Base-by-base conservation (phyloP, 2,329 filamentous ascomycete genomes). In the Colletotrichum filicis region DNA sequence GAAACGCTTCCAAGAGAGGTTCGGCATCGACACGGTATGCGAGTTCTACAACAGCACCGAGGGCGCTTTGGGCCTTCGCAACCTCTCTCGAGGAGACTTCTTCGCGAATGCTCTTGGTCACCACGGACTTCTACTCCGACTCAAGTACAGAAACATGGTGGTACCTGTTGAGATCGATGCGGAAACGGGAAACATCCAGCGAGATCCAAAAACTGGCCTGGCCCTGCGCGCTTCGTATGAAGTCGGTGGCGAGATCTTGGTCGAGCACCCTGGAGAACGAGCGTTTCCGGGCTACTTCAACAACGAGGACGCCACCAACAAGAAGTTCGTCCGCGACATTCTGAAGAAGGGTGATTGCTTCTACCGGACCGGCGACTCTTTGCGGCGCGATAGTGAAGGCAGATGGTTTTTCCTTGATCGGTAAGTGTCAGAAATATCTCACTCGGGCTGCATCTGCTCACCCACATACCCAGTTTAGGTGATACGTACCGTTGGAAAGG, bases 21-120 rank as follows among this genome's bases (percentile, higher is more conserved):
- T 73, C 2, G 60, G 87, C 64, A 88, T 93, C 75, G 82, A 86
- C 14, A 87, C 88, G 32, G 89, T 95, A 2, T 85, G 84, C 73
- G 93, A 95, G 80, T 95, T 95, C 82, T 95, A 94, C 86, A 93
- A 92, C 79, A 93, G 91, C 71, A 94, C 92, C 1, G 93, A 95
- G 81, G 92, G 93, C 35, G 86, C 94, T 62, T 88, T 95, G 76
- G 80, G 81, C 0, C 83, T 95, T 11, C 81, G 90, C 68, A 93
- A 93, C 77, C 80, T 86, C 26, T 89, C 88, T 66, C 84, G 86
- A 65, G 89, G 92, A 1, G 90, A 91, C 28, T 95, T 91, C 79
- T 85, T 88, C 4, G 87, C 89, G 7, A 87, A 89, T 5, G 86
- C 88, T 32, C 92, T 95, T 3, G 93, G 93, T 1, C 92, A 95